Base-by-base conservation (phyloP, 805 yeast genomes). In the Saccharomycopsis oosterbeekiorum region DNA sequence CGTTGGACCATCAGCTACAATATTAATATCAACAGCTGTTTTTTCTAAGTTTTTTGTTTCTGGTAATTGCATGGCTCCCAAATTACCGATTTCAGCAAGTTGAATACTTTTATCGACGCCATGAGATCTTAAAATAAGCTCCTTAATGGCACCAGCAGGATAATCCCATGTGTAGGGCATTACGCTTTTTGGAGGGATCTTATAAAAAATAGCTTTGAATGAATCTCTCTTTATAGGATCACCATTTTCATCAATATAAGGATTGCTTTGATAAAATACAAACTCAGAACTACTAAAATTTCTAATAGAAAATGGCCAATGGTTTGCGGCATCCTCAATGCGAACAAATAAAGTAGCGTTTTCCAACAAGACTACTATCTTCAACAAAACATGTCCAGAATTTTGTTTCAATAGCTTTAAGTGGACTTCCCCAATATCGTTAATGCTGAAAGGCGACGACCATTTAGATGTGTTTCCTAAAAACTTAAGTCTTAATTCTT, bases 91-190 rank as follows among this genome's bases (percentile, higher is more conserved):
- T 71, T 94, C 98, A 0, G 96, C 94, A 59, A 94, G 73, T 68
- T 90, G 96, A 21, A 96, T 80, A 56, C 84, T 82, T 62, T 97
- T 78, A 69, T 88, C 92, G 36, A 85, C 78, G 1, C 88, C 88
- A 57, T 85, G 86, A 11, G 87, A 78, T 62, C 91, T 77, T 40
- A 94, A 72, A 2, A 90, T 79, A 39, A 94, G 73, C 68, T 92
- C 97, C 70, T 91, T 92, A 55, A 86, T 80, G 10, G 82, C 75
- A 0, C 97, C 97, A 59, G 96, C 90, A 0, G 99, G 99, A 73
- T 82, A 94, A 71, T 94, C 99, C 92, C 97, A 94, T 0, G 99
- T 89, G 71, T 94, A 94, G 0, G 98, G 97, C 98, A 94, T 94
- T 1, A 90, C 96, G 73, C 97, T 88, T 68, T 83, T 84, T 0